phyloP scores from a whole-genome alignment of 306 rosid species.

The Quercus gilva region DNA sequence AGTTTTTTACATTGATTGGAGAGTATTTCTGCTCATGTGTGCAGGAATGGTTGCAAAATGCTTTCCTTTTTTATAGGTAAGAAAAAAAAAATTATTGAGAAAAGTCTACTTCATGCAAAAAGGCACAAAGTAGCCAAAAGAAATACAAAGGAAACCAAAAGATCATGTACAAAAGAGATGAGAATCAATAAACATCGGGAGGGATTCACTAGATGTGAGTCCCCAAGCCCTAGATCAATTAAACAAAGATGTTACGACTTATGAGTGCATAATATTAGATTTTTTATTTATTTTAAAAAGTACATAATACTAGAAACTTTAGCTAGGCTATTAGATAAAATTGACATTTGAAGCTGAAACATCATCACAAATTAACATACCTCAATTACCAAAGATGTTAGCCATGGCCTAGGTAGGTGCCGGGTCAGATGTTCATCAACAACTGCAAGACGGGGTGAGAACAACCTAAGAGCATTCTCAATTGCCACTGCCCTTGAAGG shows the following conservation, averaged over 20 bases:
- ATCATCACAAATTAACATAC: slow-evolving; percentile 35
- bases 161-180: too few species aligned
- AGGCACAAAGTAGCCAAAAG: too few species aligned
- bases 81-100: too few species aligned
- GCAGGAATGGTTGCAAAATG: not conserved
- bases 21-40: not conserved
- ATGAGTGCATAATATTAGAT: not conserved
- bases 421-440: slow-evolving; percentile 95
- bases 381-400: slow-evolving; percentile 72
- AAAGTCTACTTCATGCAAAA: too few species aligned
- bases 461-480: slow-evolving; percentile 90
- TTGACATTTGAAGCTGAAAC: not conserved
- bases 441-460: slow-evolving; percentile 88
- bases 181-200: too few species aligned
- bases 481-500: slow-evolving; percentile 92
- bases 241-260: too few species aligned
- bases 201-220: too few species aligned
- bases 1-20: not conserved
- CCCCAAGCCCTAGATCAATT: too few species aligned
- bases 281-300: not conserved
- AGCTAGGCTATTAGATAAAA: not conserved
- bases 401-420: slow-evolving; percentile 80
- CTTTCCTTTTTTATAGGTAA: too few species aligned
- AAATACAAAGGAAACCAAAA: too few species aligned
- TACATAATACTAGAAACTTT: not conserved